phyloP scores from a whole-genome alignment of 495 filamentous ascomycete species.

The Neurospora tetraspora region DNA sequence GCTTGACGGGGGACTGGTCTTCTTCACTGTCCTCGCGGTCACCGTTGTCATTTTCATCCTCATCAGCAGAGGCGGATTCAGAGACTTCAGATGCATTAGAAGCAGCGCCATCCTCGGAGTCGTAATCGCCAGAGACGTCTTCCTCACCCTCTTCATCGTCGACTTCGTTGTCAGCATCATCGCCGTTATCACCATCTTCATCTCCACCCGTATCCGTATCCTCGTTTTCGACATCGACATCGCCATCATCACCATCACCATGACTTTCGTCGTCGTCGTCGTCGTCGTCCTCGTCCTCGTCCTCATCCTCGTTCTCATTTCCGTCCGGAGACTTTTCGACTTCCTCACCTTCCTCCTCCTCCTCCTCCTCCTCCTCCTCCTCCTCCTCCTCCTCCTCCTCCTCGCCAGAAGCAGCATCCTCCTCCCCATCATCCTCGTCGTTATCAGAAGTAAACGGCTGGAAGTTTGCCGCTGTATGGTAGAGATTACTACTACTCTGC shows the following conservation, averaged over 20 bases:
- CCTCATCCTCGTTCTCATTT: not conserved
- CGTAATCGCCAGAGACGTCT: not conserved
- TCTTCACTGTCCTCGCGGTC: not conserved
- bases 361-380: not conserved
- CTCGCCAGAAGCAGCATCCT: slow-evolving; percentile 2
- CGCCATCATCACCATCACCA: slow-evolving; percentile 5
- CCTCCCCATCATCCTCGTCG: not conserved
- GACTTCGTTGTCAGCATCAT: not conserved
- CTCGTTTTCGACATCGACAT: slow-evolving; percentile 4
- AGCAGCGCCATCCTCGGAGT: not conserved
- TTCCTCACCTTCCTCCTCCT: too few relatives aligned
- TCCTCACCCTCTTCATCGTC: not conserved
- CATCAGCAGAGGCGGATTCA: not conserved
- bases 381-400: not conserved
- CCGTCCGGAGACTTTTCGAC: too few relatives aligned
- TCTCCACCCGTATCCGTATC: not conserved
- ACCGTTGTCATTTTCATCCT: not conserved
- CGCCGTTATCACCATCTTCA: slow-evolving; percentile 2
- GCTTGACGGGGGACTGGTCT: not conserved
- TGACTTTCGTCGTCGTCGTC: not conserved
- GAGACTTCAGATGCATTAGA: not conserved
- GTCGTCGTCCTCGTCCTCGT: not conserved
- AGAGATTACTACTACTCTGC: not conserved
- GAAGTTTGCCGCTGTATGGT: slow-evolving; percentile 1
- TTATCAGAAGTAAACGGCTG: not conserved